Percentiles rank a stretch among this genome's conserved stretches.
Conservation (phyloP, 306 rosid genomes). For the Cicer pinnatifidum region DNA sequence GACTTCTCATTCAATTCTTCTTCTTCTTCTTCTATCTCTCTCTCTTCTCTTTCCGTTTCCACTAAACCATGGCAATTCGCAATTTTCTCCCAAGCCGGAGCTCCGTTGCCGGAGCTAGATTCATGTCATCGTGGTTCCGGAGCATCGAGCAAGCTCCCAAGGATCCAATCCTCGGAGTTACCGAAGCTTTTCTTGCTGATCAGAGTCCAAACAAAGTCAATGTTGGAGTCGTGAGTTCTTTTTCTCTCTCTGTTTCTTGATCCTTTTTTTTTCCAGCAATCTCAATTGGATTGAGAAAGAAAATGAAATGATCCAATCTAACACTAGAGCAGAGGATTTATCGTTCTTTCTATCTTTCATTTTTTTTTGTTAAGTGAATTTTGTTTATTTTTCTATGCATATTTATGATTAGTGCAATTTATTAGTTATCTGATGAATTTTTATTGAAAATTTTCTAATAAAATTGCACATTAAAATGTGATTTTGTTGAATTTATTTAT, state of each 20-base stretch:
- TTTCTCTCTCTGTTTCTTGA: not conserved
- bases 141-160: conserved; percentile 82
- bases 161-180: conserved; percentile 99
- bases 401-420: conserved; percentile 4
- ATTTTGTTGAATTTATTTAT: conserved; percentile 13
- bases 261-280: conserved; percentile 8
- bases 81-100: conserved; percentile 44
- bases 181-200: conserved; percentile 95
- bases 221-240: conserved; percentile 86
- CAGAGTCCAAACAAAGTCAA: conserved; percentile 85
- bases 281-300: not conserved
- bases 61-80: conserved; percentile 61
- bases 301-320: not conserved
- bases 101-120: conserved; percentile 60
- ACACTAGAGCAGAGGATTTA: not conserved
- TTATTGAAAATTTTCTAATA: not conserved
- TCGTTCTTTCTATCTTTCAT: not conserved
- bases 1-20: not conserved
- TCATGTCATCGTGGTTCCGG: conserved; percentile 82
- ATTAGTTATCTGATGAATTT: not conserved
- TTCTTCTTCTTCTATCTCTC: not conserved
- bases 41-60: conserved; percentile 39
- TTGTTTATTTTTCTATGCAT: not conserved
- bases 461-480: not conserved
- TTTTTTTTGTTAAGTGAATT: not conserved